Conservation (phyloP, 2,329 filamentous ascomycete species). For the Alternaria conjuncta region DNA sequence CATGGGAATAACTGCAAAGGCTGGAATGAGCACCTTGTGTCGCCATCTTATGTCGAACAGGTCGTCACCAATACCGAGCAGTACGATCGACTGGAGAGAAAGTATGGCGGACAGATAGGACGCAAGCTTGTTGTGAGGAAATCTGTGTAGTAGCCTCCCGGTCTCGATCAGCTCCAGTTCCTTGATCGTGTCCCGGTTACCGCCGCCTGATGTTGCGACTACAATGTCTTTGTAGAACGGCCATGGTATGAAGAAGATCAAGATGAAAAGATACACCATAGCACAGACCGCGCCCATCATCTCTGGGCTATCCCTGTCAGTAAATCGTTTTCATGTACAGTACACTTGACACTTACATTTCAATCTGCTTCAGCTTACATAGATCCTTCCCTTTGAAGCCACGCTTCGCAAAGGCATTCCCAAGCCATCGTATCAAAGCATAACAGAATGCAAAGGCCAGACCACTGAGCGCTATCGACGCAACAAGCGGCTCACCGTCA, state of each 20-base stretch:
- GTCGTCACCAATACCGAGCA: slow-evolving; percentile 93
- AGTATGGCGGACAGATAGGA: slow-evolving; percentile 94
- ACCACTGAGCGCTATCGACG: slow-evolving; percentile 84
- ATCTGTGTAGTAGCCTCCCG: slow-evolving; percentile 85
- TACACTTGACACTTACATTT: slow-evolving; percentile 65
- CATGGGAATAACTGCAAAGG: slow-evolving; percentile 89
- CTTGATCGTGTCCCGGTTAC: slow-evolving; percentile 85
- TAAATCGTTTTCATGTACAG: not conserved
- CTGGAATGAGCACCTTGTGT: slow-evolving; percentile 98
- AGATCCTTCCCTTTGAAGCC: slow-evolving; percentile 91
- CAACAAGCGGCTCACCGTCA: slow-evolving; percentile 87
- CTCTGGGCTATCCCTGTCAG: slow-evolving; percentile 69
- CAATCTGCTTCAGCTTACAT: slow-evolving; percentile 74
- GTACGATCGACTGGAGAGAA: slow-evolving; percentile 86
- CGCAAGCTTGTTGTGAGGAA: slow-evolving; percentile 95
- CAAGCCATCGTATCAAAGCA: slow-evolving; percentile 91
- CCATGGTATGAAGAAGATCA: slow-evolving; percentile 94
- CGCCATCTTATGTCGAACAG: slow-evolving; percentile 98
- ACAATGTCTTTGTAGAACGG: slow-evolving; percentile 99
- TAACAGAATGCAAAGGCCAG: slow-evolving; percentile 83
- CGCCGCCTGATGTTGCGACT: slow-evolving; percentile 89
- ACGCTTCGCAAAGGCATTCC: slow-evolving; percentile 83
- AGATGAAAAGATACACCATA: slow-evolving; percentile 84
- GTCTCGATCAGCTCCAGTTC: slow-evolving; percentile 76
- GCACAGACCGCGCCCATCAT: slow-evolving; percentile 96